phyloP scores from a whole-genome alignment of 768 basidiomycete species.

The Lactarius evosmus region DNA sequence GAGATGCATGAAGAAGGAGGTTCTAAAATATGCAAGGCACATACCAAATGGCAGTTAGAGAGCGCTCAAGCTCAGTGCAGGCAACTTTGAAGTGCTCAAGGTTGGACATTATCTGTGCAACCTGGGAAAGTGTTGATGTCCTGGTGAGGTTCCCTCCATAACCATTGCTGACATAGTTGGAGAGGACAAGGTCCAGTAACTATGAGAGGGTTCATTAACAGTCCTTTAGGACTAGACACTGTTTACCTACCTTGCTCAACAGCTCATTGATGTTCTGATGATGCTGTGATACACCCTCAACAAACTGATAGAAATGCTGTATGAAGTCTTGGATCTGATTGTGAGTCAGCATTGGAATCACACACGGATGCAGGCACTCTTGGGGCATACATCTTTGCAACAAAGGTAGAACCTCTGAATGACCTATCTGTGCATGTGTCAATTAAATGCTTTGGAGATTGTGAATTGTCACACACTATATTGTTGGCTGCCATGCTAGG shows the following conservation, averaged over 20 bases:
- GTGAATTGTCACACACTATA: too few relatives aligned
- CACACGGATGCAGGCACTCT: neutral
- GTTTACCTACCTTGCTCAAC: slow-evolving; percentile 67
- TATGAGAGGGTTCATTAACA: slow-evolving; percentile 33
- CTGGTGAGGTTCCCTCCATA: slow-evolving; percentile 70
- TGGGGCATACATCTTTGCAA: slow-evolving; percentile 74
- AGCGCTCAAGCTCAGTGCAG: slow-evolving; percentile 79
- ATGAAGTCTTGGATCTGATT: slow-evolving; percentile 80
- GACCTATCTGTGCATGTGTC: too few relatives aligned
- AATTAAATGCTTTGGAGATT: too few relatives aligned
- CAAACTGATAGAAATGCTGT: slow-evolving; percentile 93
- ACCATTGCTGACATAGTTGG: slow-evolving; percentile 68
- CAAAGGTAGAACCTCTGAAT: slow-evolving; percentile 93
- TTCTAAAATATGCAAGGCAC: slow-evolving; percentile 25
- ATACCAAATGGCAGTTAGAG: slow-evolving; percentile 78
- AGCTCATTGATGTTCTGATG: slow-evolving; percentile 90
- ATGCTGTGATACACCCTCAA: slow-evolving; percentile 91
- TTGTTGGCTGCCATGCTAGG: slow-evolving; percentile 82
- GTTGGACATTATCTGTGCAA: slow-evolving; percentile 91
- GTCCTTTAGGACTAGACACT: neutral
- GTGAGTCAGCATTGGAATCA: slow-evolving; percentile 7
- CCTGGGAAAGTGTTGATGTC: slow-evolving; percentile 81
- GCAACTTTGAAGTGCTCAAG: slow-evolving; percentile 87
- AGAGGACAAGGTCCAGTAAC: slow-evolving; percentile 85
- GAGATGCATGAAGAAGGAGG: neutral